These are phyloP conservation scores for Exophiala bonariae DNA, from an alignment of 2,329 filamentous ascomycete species.

Conservation along the genomic window DNA sequence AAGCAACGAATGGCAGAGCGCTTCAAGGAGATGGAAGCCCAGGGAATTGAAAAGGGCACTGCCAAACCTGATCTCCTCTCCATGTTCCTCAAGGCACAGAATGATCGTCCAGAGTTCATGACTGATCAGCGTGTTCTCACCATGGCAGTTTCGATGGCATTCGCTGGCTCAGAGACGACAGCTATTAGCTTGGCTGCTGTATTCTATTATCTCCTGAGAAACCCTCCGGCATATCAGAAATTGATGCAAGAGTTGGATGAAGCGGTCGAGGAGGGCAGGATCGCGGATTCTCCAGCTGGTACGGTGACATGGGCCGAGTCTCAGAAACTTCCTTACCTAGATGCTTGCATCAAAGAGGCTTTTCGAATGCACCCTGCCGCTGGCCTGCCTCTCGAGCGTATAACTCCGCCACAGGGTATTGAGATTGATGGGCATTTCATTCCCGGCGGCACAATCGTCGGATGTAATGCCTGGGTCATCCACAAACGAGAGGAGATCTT, in stretches of 20 bases:
- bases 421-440: conserved; percentile 69
- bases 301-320: conserved; percentile 52
- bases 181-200: conserved; percentile 70
- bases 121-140: conserved; percentile 31
- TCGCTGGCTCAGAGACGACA: conserved; percentile 79
- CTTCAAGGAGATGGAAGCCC: conserved; percentile 48
- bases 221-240: conserved; percentile 42
- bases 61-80: conserved; percentile 25
- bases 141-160: conserved; percentile 27
- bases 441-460: conserved; percentile 70
- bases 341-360: conserved; percentile 75
- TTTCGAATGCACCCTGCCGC: conserved; percentile 75
- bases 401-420: conserved; percentile 63
- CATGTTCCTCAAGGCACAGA: conserved; percentile 29
- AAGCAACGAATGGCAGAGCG: conserved; percentile 67
- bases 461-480: conserved; percentile 73
- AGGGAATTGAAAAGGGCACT: conserved; percentile 19
- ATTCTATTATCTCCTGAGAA: conserved; percentile 73
- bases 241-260: conserved; percentile 25
- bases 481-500: conserved; percentile 69
- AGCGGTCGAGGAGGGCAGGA: conserved; percentile 22
- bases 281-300: conserved; percentile 13
- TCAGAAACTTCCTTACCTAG: conserved; percentile 71
- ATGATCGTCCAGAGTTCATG: conserved; percentile 31
- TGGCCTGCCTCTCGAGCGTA: conserved; percentile 70